Evolutionary conservation across 75 land plant species (phyloP).

Genomic region (Sequoia sempervirens): DNA sequence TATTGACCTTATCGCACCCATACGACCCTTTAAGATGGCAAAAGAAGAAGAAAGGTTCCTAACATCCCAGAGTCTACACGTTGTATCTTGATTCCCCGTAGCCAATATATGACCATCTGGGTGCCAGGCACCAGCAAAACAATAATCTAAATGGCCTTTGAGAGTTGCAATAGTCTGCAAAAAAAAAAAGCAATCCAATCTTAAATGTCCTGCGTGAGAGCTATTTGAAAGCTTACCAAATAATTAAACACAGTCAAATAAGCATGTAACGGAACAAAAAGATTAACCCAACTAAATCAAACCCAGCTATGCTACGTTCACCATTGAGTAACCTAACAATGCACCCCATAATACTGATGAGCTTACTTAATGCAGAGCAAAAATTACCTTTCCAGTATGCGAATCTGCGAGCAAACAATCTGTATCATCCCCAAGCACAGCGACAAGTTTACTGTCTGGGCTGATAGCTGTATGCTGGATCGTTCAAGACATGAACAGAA

Average conservation of each 20-base stretch:
- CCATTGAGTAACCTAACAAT: neutral
- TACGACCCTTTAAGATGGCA: constrained; percentile 81
- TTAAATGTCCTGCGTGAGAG: neutral
- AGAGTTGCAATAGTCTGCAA: constrained; percentile 65
- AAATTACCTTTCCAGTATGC: constrained; percentile 77
- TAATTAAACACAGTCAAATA: neutral
- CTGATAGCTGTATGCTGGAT: constrained; percentile 85
- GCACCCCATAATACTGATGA: neutral
- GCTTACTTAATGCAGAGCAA: neutral
- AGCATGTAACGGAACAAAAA: neutral
- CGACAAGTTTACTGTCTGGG: constrained; percentile 74
- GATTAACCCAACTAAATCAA: neutral
- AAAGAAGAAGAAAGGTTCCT: constrained; percentile 72
- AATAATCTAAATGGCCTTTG: constrained; percentile 88
- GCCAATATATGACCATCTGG: constrained; percentile 85
- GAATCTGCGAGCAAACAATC: constrained; percentile 82
- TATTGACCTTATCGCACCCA: constrained; percentile 91
- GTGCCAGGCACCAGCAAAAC: constrained; percentile 97
- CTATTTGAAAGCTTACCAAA: neutral
- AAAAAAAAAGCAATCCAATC: neutral
- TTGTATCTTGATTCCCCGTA: constrained; percentile 93
- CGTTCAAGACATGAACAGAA: neutral
- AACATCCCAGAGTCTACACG: constrained; percentile 93
- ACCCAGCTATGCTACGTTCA: neutral
- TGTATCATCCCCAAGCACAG: constrained; percentile 85